A percentile compares a stretch with the other conserved stretches of the same genome.
Evolutionary conservation across 2,329 filamentous ascomycete genomes (phyloP).

Genomic region (Ploettnerulaceae sp.): DNA sequence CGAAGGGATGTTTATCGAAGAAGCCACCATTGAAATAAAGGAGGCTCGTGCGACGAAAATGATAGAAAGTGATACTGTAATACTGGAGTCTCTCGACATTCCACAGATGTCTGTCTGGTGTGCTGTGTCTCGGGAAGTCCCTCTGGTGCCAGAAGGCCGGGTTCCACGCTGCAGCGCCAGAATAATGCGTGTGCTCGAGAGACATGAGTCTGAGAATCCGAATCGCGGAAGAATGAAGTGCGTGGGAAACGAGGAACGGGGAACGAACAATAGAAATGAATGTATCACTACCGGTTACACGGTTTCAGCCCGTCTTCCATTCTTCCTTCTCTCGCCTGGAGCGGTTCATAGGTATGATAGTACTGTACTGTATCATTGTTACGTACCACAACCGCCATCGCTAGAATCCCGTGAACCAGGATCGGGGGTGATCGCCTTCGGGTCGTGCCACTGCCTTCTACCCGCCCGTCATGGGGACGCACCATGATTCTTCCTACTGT

Average conservation of each 20-base stretch:
- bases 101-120: not conserved
- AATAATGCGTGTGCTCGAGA: slow-evolving; percentile 1
- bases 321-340: slow-evolving; percentile 15
- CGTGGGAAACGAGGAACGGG: slow-evolving; percentile 8
- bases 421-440: slow-evolving; percentile 27
- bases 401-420: slow-evolving; percentile 24
- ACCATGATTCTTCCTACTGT: slow-evolving; percentile 18
- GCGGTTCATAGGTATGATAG: slow-evolving; percentile 17
- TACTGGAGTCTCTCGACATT: not conserved
- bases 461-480: slow-evolving; percentile 20
- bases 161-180: too few relatives aligned
- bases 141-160: too few relatives aligned
- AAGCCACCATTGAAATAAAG: too few relatives aligned
- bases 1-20: too few relatives aligned
- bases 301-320: slow-evolving; percentile 14
- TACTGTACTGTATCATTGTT: too few relatives aligned
- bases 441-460: slow-evolving; percentile 24
- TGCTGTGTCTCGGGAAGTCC: slow-evolving; percentile 10
- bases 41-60: too few relatives aligned
- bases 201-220: slow-evolving; percentile 8
- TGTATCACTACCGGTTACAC: slow-evolving; percentile 2
- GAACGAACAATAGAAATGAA: slow-evolving; percentile 12
- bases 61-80: too few relatives aligned
- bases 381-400: too few relatives aligned
- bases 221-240: slow-evolving; percentile 10